phyloP scores from a whole-genome alignment of 1,284 basidiomycete species.

The Fomitopsis schrenkii region DNA sequence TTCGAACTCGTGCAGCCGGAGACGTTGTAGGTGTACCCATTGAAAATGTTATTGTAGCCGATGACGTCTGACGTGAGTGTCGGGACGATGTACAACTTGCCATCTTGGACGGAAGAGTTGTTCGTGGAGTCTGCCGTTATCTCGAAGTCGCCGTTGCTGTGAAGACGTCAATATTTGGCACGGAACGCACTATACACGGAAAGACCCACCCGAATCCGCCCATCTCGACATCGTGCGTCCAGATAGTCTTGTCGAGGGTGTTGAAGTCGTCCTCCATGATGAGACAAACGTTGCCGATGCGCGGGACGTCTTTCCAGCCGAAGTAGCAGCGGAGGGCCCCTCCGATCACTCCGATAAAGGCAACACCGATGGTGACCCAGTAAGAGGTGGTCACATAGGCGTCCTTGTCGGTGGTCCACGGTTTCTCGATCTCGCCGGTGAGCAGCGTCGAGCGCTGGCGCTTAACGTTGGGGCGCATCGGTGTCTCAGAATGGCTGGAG shows the following conservation, averaged over 20 bases:
- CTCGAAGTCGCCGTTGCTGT: slow-evolving; percentile 81
- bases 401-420: slow-evolving; percentile 67
- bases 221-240: slow-evolving; percentile 78
- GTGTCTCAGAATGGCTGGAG: slow-evolving; percentile 5
- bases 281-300: slow-evolving; percentile 61
- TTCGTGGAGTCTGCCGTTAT: slow-evolving; percentile 78
- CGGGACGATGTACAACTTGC: slow-evolving; percentile 78
- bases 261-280: slow-evolving; percentile 78
- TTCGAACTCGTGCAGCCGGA: slow-evolving; percentile 70
- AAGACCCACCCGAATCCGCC: slow-evolving; percentile 76
- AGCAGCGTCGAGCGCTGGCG: slow-evolving; percentile 67
- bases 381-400: slow-evolving; percentile 60
- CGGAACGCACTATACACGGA: neutral
- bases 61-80: slow-evolving; percentile 79
- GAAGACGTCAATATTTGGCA: neutral
- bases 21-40: slow-evolving; percentile 79
- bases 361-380: slow-evolving; percentile 59
- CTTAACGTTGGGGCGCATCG: slow-evolving; percentile 35
- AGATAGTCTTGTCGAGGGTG: slow-evolving; percentile 63
- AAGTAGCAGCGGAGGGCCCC: slow-evolving; percentile 33
- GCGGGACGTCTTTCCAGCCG: slow-evolving; percentile 47
- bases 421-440: slow-evolving; percentile 57
- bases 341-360: slow-evolving; percentile 44
- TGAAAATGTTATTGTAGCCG: slow-evolving; percentile 50
- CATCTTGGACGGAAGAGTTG: slow-evolving; percentile 79